phyloP scores from a whole-genome alignment of 768 basidiomycete species.

The Coprinellus aureogranulatus region DNA sequence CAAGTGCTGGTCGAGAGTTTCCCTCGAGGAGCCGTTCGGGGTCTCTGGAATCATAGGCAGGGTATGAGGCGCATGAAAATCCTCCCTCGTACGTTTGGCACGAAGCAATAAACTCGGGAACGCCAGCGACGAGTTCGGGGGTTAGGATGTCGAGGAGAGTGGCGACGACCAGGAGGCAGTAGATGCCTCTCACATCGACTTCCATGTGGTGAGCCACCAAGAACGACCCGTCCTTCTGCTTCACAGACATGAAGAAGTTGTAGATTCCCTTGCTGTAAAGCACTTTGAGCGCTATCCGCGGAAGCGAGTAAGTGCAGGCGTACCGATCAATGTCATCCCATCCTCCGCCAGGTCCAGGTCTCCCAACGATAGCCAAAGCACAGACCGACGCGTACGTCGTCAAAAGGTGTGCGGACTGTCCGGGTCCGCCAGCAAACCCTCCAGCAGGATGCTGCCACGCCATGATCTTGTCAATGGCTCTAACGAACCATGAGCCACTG shows the following conservation, averaged over 20 bases:
- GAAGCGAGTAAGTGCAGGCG: slow-evolving; percentile 14
- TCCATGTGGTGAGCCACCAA: slow-evolving; percentile 84
- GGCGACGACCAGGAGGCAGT: slow-evolving; percentile 85
- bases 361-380: slow-evolving; percentile 77
- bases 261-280: slow-evolving; percentile 69
- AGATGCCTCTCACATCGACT: slow-evolving; percentile 94
- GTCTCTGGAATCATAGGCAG: slow-evolving; percentile 46
- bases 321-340: slow-evolving; percentile 88
- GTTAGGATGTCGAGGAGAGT: slow-evolving; percentile 84
- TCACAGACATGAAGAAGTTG: slow-evolving; percentile 86
- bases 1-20: slow-evolving; percentile 68
- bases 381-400: slow-evolving; percentile 89
- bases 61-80: slow-evolving; percentile 77
- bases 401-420: slow-evolving; percentile 83
- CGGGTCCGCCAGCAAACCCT: slow-evolving; percentile 90
- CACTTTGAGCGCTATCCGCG: background rate
- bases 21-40: slow-evolving; percentile 31
- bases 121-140: slow-evolving; percentile 77
- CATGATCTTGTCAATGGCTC: slow-evolving; percentile 78
- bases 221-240: slow-evolving; percentile 92
- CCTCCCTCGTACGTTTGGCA: slow-evolving; percentile 99
- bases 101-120: slow-evolving; percentile 75
- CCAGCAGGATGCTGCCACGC: slow-evolving; percentile 82
- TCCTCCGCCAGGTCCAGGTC: slow-evolving; percentile 68
- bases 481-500: slow-evolving; percentile 23